phyloP scores from a whole-genome alignment of 306 rosid species.

The Cercis canadensis region DNA sequence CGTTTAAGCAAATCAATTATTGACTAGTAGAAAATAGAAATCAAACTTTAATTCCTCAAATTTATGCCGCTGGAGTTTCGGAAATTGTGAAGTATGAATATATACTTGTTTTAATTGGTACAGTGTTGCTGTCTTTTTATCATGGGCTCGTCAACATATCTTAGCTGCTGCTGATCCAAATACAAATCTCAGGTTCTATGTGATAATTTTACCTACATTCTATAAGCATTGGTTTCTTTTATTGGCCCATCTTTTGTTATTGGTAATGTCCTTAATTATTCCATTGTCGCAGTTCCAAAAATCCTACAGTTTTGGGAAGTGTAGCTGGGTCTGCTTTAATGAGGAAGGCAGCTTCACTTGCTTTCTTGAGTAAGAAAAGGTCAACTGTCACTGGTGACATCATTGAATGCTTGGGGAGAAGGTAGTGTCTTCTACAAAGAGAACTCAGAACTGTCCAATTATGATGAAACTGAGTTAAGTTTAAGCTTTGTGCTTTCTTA shows the following conservation, averaged over 20 bases:
- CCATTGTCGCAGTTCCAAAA: slow-evolving; percentile 52
- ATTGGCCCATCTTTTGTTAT: slow-evolving; percentile 14
- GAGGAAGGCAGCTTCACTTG: slow-evolving; percentile 92
- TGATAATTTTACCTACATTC: slow-evolving; percentile 3
- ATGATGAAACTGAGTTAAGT: background rate
- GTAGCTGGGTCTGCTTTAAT: slow-evolving; percentile 81
- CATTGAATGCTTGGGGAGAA: slow-evolving; percentile 83
- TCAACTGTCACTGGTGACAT: slow-evolving; percentile 89
- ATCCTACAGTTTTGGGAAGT: slow-evolving; percentile 82
- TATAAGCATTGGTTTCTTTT: background rate
- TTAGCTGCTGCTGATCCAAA: slow-evolving; percentile 39
- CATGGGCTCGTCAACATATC: slow-evolving; percentile 72
- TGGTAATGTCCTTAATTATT: slow-evolving; percentile 21
- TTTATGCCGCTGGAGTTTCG: slow-evolving; percentile 8
- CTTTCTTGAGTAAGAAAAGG: slow-evolving; percentile 79
- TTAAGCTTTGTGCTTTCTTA: slow-evolving; percentile 24
- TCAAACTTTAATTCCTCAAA: background rate
- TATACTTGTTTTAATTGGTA: slow-evolving; percentile 23
- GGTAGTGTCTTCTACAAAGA: slow-evolving; percentile 50
- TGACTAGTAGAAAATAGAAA: slow-evolving; percentile 29
- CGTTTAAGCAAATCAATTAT: too few species aligned
- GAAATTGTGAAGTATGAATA: background rate
- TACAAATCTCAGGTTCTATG: slow-evolving; percentile 54
- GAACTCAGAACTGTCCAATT: background rate
- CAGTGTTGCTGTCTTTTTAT: slow-evolving; percentile 84